Percentiles rank a stretch among this genome's conserved stretches.
phyloP scores from a whole-genome alignment of 768 basidiomycete genomes.

The Terana coerulea region DNA sequence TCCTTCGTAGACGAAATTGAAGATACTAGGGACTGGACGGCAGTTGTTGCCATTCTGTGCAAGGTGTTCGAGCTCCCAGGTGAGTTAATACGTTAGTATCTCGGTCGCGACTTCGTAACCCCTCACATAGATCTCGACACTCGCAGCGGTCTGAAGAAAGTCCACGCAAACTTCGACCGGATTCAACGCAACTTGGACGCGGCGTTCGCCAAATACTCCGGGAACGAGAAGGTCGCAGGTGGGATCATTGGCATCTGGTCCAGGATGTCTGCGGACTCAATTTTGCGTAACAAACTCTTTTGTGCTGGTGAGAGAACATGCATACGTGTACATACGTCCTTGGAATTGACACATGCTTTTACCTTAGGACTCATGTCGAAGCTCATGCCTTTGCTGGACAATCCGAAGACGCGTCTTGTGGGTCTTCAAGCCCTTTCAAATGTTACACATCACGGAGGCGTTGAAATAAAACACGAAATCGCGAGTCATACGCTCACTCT shows the following conservation, averaged over 20 bases:
- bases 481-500: conserved; percentile 39
- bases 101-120: not conserved
- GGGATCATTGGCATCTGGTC: conserved; percentile 60
- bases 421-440: conserved; percentile 54
- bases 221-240: conserved; percentile 47
- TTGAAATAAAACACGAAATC: conserved; percentile 45
- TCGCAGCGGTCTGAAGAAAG: conserved; percentile 57
- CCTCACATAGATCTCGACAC: conserved; percentile 50
- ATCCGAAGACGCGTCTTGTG: conserved; percentile 44
- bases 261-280: conserved; percentile 58
- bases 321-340: not conserved
- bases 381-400: conserved; percentile 50
- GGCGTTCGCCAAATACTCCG: conserved; percentile 39
- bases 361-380: conserved; percentile 50
- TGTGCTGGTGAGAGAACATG: conserved; percentile 40
- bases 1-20: conserved; percentile 41
- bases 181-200: conserved; percentile 48
- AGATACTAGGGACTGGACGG: conserved; percentile 45
- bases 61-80: conserved; percentile 52
- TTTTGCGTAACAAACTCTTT: conserved; percentile 57
- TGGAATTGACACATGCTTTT: too few relatives aligned
- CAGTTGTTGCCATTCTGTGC: conserved; percentile 45
- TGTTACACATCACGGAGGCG: conserved; percentile 60
- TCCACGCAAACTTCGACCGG: conserved; percentile 53
- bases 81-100: conserved; percentile 21